A percentile compares a stretch with the other conserved stretches of the same genome.
These are phyloP conservation scores for Penicillium digitatum DNA, from an alignment of 2,329 filamentous ascomycete species.

Conservation along the genomic window DNA sequence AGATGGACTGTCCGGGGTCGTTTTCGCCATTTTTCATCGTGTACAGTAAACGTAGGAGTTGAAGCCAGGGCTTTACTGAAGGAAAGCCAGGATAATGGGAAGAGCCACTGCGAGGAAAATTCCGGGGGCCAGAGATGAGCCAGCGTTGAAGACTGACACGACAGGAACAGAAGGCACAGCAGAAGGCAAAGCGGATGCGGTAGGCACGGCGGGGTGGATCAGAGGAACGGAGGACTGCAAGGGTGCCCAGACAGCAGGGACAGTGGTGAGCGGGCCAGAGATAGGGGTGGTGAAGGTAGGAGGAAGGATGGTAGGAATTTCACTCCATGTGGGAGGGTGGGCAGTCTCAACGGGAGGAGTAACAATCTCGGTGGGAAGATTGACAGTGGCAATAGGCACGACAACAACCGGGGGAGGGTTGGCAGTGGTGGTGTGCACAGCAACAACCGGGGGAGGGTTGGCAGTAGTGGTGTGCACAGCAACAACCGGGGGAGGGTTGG, in stretches of 20 bases:
- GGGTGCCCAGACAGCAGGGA: conserved; percentile 9
- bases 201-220: conserved; percentile 15
- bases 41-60: background rate
- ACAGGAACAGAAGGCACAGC: background rate
- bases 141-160: conserved; percentile 21
- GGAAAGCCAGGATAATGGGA: conserved; percentile 18
- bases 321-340: background rate
- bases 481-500: no score
- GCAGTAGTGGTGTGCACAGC: background rate
- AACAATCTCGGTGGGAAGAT: background rate
- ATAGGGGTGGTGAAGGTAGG: conserved; percentile 22
- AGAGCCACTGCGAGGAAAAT: conserved; percentile 16
- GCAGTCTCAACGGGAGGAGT: conserved; percentile 1
- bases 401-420: background rate
- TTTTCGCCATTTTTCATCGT: conserved; percentile 1
- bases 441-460: background rate
- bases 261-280: conserved; percentile 15
- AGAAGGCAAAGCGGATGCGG: conserved; percentile 5
- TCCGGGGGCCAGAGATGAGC: conserved; percentile 15
- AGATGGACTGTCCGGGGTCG: background rate
- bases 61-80: conserved; percentile 9
- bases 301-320: conserved; percentile 5
- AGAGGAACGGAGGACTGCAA: conserved; percentile 16
- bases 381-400: background rate
- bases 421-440: background rate